A percentile compares a stretch with the other conserved stretches of the same genome.
These are phyloP conservation scores for Venturia pyrina DNA, from an alignment of 2,329 filamentous ascomycete genomes.

Conservation along the genomic window DNA sequence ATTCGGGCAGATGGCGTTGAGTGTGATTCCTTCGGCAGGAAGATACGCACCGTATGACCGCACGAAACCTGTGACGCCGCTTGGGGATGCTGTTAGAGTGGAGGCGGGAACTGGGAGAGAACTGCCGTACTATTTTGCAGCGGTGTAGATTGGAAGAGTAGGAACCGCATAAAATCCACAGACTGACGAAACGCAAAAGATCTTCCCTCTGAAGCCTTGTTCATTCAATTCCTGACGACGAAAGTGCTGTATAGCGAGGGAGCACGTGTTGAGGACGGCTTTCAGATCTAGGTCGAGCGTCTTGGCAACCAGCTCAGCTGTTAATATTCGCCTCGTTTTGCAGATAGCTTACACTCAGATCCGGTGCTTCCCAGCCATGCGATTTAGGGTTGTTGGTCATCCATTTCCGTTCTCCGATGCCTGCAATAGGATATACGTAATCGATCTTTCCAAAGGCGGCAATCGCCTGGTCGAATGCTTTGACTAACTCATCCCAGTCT, in stretches of 20 bases:
- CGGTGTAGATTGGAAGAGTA: conserved; percentile 33
- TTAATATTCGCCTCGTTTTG: not conserved
- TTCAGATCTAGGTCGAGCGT: conserved; percentile 32
- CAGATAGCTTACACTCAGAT: conserved; percentile 19
- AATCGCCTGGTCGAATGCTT: conserved; percentile 8
- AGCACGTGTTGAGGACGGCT: conserved; percentile 33
- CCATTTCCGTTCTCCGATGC: conserved; percentile 20
- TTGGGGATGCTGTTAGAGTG: conserved; percentile 1
- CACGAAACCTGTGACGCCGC: conserved; percentile 28
- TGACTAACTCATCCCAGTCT: conserved; percentile 6
- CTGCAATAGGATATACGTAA: conserved; percentile 11
- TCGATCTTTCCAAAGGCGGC: conserved; percentile 1
- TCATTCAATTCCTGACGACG: conserved; percentile 27
- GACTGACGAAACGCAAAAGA: conserved; percentile 26
- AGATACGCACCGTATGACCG: conserved; percentile 33
- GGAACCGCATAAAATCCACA: conserved; percentile 34
- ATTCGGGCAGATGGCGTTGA: conserved; percentile 34
- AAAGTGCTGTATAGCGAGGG: conserved; percentile 35
- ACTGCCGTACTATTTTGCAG: conserved; percentile 28
- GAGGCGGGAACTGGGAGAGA: not conserved
- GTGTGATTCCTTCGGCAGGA: conserved; percentile 28
- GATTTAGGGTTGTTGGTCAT: conserved; percentile 19
- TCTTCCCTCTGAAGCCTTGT: conserved; percentile 29
- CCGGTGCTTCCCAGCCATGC: conserved; percentile 26
- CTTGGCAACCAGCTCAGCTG: not conserved